Evolutionary conservation across 2,329 filamentous ascomycete species (phyloP).

Genomic region (Alternaria arbusti): DNA sequence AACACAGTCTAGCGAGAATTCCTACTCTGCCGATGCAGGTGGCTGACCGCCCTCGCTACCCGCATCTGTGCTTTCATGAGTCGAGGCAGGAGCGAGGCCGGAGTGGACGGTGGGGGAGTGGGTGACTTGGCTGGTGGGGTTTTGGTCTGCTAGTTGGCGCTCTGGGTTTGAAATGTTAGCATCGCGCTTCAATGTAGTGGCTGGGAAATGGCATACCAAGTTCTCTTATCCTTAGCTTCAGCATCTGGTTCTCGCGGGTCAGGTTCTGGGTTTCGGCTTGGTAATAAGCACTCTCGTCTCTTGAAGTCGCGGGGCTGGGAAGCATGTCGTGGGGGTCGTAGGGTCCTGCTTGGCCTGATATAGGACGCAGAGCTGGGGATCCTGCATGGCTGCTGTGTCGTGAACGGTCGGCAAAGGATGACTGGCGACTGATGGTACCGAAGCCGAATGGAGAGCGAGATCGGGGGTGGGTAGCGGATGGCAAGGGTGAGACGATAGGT

Average conservation of each 20-base stretch:
- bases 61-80: constrained; percentile 17
- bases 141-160: constrained; percentile 42
- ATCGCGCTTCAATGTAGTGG: background rate
- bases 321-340: constrained; percentile 66
- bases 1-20: background rate
- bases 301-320: constrained; percentile 54
- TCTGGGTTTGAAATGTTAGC: constrained; percentile 29
- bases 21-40: constrained; percentile 6
- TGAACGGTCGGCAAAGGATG: constrained; percentile 49
- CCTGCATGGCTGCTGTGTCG: constrained; percentile 48
- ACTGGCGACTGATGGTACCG: constrained; percentile 52
- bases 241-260: constrained; percentile 81
- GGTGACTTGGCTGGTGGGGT: constrained; percentile 39
- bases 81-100: constrained; percentile 31
- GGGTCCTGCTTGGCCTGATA: constrained; percentile 50
- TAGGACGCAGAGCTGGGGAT: constrained; percentile 60
- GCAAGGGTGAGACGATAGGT: constrained; percentile 46
- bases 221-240: constrained; percentile 75
- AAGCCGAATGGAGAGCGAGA: constrained; percentile 45
- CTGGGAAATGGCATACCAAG: constrained; percentile 59
- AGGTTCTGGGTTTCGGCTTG: constrained; percentile 82
- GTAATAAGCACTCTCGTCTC: constrained; percentile 80
- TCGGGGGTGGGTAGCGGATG: constrained; percentile 56
- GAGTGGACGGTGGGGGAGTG: constrained; percentile 40
- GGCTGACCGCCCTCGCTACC: background rate